A percentile compares a stretch with the other conserved stretches of the same genome.
Evolutionary conservation across 140 eudicot genomes (phyloP).

Genomic region (Oenanthe javanica): DNA sequence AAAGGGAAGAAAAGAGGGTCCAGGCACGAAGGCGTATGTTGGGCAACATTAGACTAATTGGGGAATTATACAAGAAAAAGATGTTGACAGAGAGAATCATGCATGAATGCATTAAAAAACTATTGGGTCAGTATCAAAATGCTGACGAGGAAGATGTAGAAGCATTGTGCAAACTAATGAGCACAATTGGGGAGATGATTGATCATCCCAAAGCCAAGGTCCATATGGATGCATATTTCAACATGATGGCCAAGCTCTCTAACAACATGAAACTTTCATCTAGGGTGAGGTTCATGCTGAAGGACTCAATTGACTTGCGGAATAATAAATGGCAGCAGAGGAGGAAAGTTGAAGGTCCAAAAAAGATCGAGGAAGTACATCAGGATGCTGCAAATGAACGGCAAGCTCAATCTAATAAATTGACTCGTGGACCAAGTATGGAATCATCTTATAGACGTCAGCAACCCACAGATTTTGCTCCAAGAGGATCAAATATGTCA

Average conservation of each 20-base stretch:
- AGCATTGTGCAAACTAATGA: constrained; percentile 79
- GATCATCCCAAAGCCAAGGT: constrained; percentile 71
- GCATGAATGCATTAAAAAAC: constrained; percentile 69
- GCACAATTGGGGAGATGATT: constrained; percentile 86
- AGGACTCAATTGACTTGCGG: constrained; percentile 57
- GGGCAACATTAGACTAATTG: constrained; percentile 83
- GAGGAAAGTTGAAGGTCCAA: constrained; percentile 95
- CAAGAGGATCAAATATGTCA: constrained; percentile 44
- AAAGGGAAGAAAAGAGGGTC: constrained; percentile 66
- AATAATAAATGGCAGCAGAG: constrained; percentile 73
- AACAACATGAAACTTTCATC: constrained; percentile 66
- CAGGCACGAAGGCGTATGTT: constrained; percentile 61
- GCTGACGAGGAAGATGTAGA: constrained; percentile 81
- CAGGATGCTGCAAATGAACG: constrained; percentile 70
- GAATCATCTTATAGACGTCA: constrained; percentile 52
- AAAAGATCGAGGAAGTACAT: constrained; percentile 78
- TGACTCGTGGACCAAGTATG: constrained; percentile 64
- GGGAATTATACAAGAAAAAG: constrained; percentile 75
- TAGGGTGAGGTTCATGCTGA: constrained; percentile 67
- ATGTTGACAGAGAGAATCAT: constrained; percentile 94
- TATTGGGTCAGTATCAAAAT: constrained; percentile 50
- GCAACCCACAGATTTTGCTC: constrained; percentile 53
- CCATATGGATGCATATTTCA: constrained; percentile 67
- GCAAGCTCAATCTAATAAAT: constrained; percentile 45
- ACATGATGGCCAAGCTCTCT: constrained; percentile 52